Evolutionary conservation across 179 eudicot species (phyloP), one percentile per base, ranked within the genome.

Genomic region (Corrigiola litoralis): DNA sequence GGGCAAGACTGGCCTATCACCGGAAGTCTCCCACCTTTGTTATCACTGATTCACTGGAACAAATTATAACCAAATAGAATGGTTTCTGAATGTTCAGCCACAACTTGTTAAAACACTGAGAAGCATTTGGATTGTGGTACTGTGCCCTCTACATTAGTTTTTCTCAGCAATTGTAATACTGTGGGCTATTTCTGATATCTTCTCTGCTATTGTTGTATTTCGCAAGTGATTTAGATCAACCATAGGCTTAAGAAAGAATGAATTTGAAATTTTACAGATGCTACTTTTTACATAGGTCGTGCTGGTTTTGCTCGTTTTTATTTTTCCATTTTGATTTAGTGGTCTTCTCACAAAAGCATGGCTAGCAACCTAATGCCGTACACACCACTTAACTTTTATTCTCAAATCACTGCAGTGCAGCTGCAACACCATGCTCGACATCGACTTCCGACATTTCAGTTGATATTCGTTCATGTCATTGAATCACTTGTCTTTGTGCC

Each of bases 381-480:
- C 24, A 14, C 23, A n/a, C 29, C 48, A 18, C 56, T 73, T 49
- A 33, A 60, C 73, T 46, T 52, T 3, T 62, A 63, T 67, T 64
- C 25, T 34, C 40, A 46, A 57, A 74, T 62, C 61, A 65, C 44
- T 81, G 76, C 95, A 94, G 99, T 87, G 80, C 99, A 94, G 89
- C 99, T 94, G 70, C 99, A 94, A 68, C 99, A 94, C 74, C 99
- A 94, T 78, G 99, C 99, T 80, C 97, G 94, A 23, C 95, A 90
- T 70, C 86, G 85, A 66, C 97, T 94, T 80, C 99, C 99, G 36
- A 94, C 99, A 58, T 94, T 94, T 70, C 99, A 94, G 70, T 77
- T 94, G 83, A 94, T 94, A 60, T 94, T 94, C 83, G 99, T 94
- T 65, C 99, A 94, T 71, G 97, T 94, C 53, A 83, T 90, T 68